Evolutionary conservation across 1,284 basidiomycete species (phyloP), one percentile per base, ranked within the genome.

Genomic region (Mycena citricolor): DNA sequence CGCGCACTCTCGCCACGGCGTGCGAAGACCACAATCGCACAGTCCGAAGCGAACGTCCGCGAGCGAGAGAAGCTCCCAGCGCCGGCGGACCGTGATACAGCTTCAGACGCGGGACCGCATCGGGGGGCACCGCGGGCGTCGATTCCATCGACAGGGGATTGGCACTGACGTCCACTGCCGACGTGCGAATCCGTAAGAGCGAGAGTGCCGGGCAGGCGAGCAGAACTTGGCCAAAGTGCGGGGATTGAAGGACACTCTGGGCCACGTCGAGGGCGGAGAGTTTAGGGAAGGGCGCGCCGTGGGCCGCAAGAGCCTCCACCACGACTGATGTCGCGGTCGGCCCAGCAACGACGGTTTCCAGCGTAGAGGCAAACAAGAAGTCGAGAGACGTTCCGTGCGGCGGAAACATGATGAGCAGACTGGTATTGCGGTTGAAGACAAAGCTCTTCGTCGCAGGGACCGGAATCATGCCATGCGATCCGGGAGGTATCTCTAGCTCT

Each of bases 1-100:
- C 20, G 19, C 33, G 33, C 22, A 42, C 38, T n/a, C 29, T 12
- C 29, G 41, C 32, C 20, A 51, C 44, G 38, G 41, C 22, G 30
- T 47, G 49, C 8, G 49, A 37, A n/a, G 40, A 26, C 44, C 49
- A 51, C 32, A 51, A 38, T 20, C 42, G 38, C 14, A 28, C 31
- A 5, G 24, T 37, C 20, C 14, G 38, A 7, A 51, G 38, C 7
- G 38, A 10, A 20, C 49, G 49, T 5, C 30, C 19, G 21, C 16
- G 42, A 14, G 44, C 37, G 24, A 51, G 36, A 19, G 17, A 5
- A 10, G 44, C 25, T 2, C 30, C 37, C 20, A 37, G 33, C 17
- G 2, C 3, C 7, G 41, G 19, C 8, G 49, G 49, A 14, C 49
- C 49, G 41, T 51, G 49, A 35, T 41, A 51, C 10, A 19, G 28